Evolutionary conservation across 2,329 filamentous ascomycete species (phyloP).

Genomic region (Leptographium wingfieldii): DNA sequence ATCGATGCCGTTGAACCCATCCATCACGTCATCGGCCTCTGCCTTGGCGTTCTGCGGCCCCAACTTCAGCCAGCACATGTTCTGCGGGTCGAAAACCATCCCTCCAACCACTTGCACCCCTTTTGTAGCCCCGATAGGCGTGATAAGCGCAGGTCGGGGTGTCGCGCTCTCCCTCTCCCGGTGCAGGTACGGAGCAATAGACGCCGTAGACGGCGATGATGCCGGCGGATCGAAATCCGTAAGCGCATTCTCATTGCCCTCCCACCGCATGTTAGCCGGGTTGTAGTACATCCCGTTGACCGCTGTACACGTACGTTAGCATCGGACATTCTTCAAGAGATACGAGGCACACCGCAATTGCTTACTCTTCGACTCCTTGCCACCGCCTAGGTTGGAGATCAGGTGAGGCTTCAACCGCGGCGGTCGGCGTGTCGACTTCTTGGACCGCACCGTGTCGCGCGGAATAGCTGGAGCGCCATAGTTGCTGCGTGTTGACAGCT

Average conservation of each 20-base stretch:
- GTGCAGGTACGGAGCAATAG: conserved; percentile 27
- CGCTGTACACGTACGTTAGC: conserved; percentile 31
- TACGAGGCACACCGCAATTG: conserved; percentile 9
- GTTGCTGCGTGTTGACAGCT: conserved; percentile 37
- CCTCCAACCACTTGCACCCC: conserved; percentile 91
- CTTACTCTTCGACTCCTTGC: conserved; percentile 71
- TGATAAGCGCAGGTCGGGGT: conserved; percentile 69
- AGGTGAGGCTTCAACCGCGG: conserved; percentile 67
- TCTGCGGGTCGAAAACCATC: conserved; percentile 95
- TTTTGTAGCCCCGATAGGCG: conserved; percentile 72
- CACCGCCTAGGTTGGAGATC: conserved; percentile 68
- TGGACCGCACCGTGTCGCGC: conserved; percentile 30
- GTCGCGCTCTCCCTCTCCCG: conserved; percentile 47
- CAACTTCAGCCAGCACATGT: conserved; percentile 95
- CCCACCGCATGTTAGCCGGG: conserved; percentile 74
- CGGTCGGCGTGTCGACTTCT: conserved; percentile 41
- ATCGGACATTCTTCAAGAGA: neutral
- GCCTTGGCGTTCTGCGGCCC: conserved; percentile 31
- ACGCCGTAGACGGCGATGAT: conserved; percentile 40
- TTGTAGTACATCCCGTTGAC: conserved; percentile 97
- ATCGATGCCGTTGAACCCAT: conserved; percentile 57
- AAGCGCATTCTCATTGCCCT: conserved; percentile 85
- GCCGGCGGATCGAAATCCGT: conserved; percentile 60
- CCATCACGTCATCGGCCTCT: conserved; percentile 43
- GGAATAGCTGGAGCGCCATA: conserved; percentile 25